phyloP scores from a whole-genome alignment of 352 stramenopile genomes.

The Phytophthora cactorum region DNA sequence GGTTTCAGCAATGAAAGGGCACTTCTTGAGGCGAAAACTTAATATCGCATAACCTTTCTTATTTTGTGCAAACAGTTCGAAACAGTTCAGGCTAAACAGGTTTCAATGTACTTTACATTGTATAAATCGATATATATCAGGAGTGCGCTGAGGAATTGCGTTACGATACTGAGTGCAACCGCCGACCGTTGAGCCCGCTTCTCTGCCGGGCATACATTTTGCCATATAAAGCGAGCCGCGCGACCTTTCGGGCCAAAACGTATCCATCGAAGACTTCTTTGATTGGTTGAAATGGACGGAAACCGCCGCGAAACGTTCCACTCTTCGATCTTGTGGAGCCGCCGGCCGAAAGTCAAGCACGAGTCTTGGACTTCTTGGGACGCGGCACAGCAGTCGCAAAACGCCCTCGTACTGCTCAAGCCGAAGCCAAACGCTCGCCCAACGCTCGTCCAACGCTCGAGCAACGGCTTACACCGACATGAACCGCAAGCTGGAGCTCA shows the following conservation, averaged over 20 bases:
- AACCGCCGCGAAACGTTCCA: conserved; percentile 47
- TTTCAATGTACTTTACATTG: neutral
- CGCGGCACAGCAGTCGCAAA: conserved; percentile 40
- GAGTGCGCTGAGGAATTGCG: neutral
- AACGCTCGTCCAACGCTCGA: conserved; percentile 13
- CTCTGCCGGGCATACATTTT: conserved; percentile 34
- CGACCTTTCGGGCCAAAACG: conserved; percentile 24
- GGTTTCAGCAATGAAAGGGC: conserved; percentile 27
- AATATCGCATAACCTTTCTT: neutral
- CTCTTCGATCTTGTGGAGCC: conserved; percentile 44
- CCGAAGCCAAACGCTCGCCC: conserved; percentile 9
- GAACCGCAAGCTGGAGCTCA: conserved; percentile 81
- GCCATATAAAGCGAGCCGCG: conserved; percentile 12
- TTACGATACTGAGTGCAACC: conserved; percentile 25
- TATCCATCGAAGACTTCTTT: conserved; percentile 27
- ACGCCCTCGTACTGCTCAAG: conserved; percentile 33
- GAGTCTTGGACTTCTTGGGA: conserved; percentile 31
- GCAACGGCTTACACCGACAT: conserved; percentile 37
- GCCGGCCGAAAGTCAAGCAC: conserved; percentile 8
- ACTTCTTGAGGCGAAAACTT: neutral
- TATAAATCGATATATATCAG: neutral
- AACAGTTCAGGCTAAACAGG: too few relatives aligned
- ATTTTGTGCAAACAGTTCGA: neutral
- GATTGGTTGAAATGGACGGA: conserved; percentile 26
- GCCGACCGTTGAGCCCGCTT: conserved; percentile 34